Percentiles rank a stretch among this genome's conserved stretches.
These are phyloP conservation scores for Aurantiochytrium sp. DNA, from an alignment of 108 stramenopile genomes.

Conservation along the genomic window DNA sequence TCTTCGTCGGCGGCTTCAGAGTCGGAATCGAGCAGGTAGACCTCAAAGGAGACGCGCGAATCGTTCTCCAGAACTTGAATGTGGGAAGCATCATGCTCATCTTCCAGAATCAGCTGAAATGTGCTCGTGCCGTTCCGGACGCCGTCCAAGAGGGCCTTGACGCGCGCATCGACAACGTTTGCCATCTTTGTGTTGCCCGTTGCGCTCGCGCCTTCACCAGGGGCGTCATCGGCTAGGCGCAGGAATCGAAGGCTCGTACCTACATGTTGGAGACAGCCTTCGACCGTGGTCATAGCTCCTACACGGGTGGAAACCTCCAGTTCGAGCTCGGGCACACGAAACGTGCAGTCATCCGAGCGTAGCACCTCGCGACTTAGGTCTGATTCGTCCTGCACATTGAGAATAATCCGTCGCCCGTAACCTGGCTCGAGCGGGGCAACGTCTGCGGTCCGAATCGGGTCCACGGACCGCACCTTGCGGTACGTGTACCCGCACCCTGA, in stretches of 20 bases:
- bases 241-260: neutral
- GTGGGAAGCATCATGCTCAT: neutral
- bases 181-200: neutral
- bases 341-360: neutral
- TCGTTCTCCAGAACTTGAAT: neutral
- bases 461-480: neutral
- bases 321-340: neutral
- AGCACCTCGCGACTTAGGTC: neutral
- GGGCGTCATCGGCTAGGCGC: neutral
- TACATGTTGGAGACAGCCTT: neutral
- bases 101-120: neutral
- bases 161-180: neutral
- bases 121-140: neutral
- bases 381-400: neutral
- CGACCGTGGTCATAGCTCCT: neutral
- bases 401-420: neutral
- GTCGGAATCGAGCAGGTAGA: neutral
- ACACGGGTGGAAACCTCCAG: neutral
- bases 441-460: neutral
- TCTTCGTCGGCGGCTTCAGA: neutral
- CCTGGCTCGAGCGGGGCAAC: neutral
- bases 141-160: neutral
- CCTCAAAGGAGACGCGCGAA: neutral
- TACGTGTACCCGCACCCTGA: neutral
- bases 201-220: neutral